Percentiles rank a stretch among this genome's conserved stretches.
Evolutionary conservation across 148 eudicot genomes (phyloP).

Genomic region (Fallopia convolvulus): DNA sequence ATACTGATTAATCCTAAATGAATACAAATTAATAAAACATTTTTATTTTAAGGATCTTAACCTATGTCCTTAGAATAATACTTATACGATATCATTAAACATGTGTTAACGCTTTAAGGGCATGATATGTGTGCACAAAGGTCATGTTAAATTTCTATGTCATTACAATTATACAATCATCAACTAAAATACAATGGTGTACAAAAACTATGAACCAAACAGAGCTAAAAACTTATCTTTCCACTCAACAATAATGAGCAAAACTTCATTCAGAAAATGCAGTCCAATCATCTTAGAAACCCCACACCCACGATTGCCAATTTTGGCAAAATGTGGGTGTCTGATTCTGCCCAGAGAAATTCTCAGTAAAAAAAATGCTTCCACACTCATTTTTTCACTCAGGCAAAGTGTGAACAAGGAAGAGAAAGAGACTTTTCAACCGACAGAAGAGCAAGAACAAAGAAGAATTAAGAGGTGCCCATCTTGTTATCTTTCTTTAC

Average conservation of each 20-base stretch:
- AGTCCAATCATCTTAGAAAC: neutral
- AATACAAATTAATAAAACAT: too few relatives aligned
- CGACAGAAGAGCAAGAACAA: neutral
- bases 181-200: too few relatives aligned
- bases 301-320: conserved; percentile 9
- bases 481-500: too few relatives aligned
- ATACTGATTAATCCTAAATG: too few relatives aligned
- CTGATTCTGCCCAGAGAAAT: neutral
- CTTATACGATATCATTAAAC: too few relatives aligned
- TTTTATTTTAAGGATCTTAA: too few relatives aligned
- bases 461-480: neutral
- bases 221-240: neutral
- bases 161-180: too few relatives aligned
- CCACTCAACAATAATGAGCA: neutral
- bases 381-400: neutral
- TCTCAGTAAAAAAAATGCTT: neutral
- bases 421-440: neutral
- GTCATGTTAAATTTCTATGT: too few relatives aligned
- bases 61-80: too few relatives aligned
- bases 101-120: too few relatives aligned
- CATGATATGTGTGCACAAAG: too few relatives aligned
- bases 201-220: neutral
- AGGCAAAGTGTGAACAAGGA: neutral
- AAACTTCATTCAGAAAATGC: neutral
- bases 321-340: neutral